Evolutionary conservation across 2,329 filamentous ascomycete species (phyloP), one percentile per base, ranked within the genome.

Genomic region (Colletotrichum sp.): DNA sequence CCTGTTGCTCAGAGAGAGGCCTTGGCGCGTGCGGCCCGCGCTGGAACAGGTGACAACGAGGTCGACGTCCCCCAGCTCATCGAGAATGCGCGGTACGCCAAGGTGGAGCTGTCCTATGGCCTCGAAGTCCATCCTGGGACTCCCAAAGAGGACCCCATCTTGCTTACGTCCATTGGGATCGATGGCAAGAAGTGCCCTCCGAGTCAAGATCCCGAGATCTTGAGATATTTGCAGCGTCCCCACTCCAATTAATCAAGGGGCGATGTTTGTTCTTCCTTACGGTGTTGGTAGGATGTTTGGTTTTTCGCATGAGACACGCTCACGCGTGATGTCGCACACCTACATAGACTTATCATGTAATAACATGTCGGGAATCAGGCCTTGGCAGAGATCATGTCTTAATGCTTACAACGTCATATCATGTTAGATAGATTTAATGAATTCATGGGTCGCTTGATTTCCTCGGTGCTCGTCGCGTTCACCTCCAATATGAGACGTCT

Each of bases 81-180:
- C 31, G 75, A 75, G 24, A 69, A 61, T 5, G 69, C 73, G 16
- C 59, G 73, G n/a, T 68, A 72, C 18, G 62, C 61, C 36, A 72
- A 75, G 61, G 61, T 51, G 2, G 62, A 68, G 62, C 51, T 73
- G 27, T 57, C 65, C 3, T 72, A 75, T 24, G 70, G 73, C 8
- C 73, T 86, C 13, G 84, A 86, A 74, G 79, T 86, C 24, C 84
- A 86, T 59, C 83, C 84, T 0, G 78, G 80, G n/a, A 86, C 85
- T 11, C 76, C 80, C 6, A 82, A 81, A 66, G 81, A 85, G 27
- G 85, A 86, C 34, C 83, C 83, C 0, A 80, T 86, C 18, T 55
- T 86, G 18, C 77, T 78, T 38, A 78, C 77, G 1, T 78, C 78
- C 27, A 80, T 75, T 47, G 78, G 80, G 21, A 69, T 76, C 1